phyloP scores from a whole-genome alignment of 805 yeast genomes.

The Candida tibetensis region DNA sequence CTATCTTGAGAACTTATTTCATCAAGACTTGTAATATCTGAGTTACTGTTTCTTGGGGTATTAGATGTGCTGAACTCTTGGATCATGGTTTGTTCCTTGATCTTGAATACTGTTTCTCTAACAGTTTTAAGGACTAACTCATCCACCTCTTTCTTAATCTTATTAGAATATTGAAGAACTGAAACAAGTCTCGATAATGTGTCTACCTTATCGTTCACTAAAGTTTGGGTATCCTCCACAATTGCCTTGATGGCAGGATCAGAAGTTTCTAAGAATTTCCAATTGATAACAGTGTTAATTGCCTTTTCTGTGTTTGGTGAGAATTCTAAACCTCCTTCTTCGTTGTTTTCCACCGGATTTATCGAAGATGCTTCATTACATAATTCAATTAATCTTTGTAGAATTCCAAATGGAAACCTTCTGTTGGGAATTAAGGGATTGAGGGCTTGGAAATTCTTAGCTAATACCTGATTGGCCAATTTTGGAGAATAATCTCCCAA shows the following conservation, averaged over 20 bases:
- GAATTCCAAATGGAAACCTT: conserved; percentile 62
- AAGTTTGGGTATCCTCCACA: conserved; percentile 61
- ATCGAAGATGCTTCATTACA: conserved; percentile 74
- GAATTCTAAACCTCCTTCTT: conserved; percentile 30
- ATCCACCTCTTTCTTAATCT: conserved; percentile 77
- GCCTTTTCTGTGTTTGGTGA: conserved; percentile 65
- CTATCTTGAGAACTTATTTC: background rate
- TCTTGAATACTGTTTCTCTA: conserved; percentile 57
- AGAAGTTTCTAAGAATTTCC: conserved; percentile 49
- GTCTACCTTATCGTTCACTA: conserved; percentile 65
- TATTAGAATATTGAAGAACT: conserved; percentile 69
- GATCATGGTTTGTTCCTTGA: conserved; percentile 34
- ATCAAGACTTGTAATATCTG: conserved; percentile 4
- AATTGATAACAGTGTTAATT: conserved; percentile 43
- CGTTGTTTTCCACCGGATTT: conserved; percentile 51
- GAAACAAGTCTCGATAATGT: conserved; percentile 69
- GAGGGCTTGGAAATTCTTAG: conserved; percentile 21
- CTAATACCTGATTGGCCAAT: conserved; percentile 16
- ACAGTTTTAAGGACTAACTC: conserved; percentile 61
- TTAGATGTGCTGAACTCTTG: conserved; percentile 10
- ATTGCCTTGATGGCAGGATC: conserved; percentile 64
- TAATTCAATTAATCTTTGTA: conserved; percentile 56
- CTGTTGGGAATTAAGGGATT: conserved; percentile 41
- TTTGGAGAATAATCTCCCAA: conserved; percentile 16
- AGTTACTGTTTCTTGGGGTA: conserved; percentile 4